phyloP scores from a whole-genome alignment of 768 basidiomycete genomes.

The Serendipita vermifera region DNA sequence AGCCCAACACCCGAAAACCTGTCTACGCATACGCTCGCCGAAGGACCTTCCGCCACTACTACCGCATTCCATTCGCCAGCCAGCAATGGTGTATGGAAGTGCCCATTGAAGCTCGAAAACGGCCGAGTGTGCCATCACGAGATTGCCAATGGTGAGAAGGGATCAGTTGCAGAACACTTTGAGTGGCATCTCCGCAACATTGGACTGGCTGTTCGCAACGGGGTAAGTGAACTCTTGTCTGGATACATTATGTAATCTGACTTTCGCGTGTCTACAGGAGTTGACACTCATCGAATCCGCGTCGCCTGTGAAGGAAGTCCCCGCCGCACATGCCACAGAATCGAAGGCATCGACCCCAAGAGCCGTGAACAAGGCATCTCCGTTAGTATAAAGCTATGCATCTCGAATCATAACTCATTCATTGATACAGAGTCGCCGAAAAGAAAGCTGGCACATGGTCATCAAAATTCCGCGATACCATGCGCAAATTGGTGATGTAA shows the following conservation, averaged over 20 bases:
- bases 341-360: background rate
- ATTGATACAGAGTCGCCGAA: no score
- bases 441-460: background rate
- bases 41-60: background rate
- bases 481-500: slow-evolving; percentile 10
- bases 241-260: background rate
- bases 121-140: background rate
- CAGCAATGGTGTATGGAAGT: background rate
- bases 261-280: background rate
- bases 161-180: background rate
- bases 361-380: background rate
- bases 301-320: background rate
- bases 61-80: background rate
- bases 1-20: background rate
- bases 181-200: background rate
- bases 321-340: background rate
- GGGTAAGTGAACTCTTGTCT: background rate
- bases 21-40: no score
- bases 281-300: background rate
- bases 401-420: no score
- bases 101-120: background rate
- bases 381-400: background rate
- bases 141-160: background rate
- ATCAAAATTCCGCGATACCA: background rate
- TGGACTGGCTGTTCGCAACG: slow-evolving; percentile 4